phyloP scores from a whole-genome alignment of 805 yeast genomes.

The Wickerhamiella nectarea region DNA sequence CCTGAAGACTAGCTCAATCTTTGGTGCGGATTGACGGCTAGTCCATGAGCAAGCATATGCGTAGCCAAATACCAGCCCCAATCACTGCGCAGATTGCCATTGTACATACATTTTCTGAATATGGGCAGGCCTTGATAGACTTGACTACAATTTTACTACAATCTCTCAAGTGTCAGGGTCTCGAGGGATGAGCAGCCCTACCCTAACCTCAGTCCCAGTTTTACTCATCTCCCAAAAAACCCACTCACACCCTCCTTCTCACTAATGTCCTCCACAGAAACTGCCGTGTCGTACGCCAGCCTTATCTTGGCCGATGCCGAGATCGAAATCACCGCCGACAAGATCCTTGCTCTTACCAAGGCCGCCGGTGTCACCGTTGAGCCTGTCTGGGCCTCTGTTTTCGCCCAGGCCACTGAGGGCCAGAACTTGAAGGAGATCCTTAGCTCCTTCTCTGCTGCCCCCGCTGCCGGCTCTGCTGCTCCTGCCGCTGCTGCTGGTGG shows the following conservation, averaged over 20 bases:
- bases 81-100: no score
- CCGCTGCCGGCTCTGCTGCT: conserved; percentile 93
- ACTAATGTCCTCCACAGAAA: conserved; percentile 63
- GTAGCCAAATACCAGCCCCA: no score
- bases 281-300: conserved; percentile 89
- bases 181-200: conserved; percentile 2
- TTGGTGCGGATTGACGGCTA: no score
- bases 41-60: no score
- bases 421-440: conserved; percentile 69
- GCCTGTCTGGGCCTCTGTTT: conserved; percentile 65
- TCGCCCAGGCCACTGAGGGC: conserved; percentile 77
- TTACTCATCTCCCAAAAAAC: conserved; percentile 1
- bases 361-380: conserved; percentile 53
- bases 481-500: conserved; percentile 65
- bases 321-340: conserved; percentile 69
- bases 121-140: no score
- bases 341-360: conserved; percentile 55
- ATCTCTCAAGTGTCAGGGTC: not conserved
- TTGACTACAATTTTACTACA: no score
- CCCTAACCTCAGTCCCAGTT: conserved; percentile 8
- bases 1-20: no score
- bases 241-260: conserved; percentile 3
- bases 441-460: conserved; percentile 50
- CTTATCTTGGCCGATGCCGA: conserved; percentile 88
- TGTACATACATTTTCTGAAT: no score